Conservation (phyloP, 2,329 filamentous ascomycete species). For the Colletotrichum costaricense region DNA sequence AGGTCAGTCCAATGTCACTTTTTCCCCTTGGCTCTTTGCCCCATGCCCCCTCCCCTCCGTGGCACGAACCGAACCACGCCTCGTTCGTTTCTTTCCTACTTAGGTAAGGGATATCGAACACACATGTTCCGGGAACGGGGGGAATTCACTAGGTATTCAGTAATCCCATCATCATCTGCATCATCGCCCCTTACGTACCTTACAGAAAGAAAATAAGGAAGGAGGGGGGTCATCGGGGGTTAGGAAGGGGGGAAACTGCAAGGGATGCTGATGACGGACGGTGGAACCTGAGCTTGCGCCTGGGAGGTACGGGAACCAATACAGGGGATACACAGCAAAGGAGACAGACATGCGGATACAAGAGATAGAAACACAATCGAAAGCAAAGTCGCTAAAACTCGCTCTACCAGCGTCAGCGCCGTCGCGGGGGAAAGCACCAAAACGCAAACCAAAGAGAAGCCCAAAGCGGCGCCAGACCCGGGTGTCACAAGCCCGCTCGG, state of each 20-base stretch:
- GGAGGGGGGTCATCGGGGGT: no score
- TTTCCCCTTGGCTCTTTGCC: background rate
- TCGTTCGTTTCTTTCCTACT: background rate
- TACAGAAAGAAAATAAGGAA: background rate
- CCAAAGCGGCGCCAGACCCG: slow-evolving; percentile 6
- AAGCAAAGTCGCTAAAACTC: background rate
- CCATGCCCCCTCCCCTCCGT: background rate
- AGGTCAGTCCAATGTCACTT: background rate
- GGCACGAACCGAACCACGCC: background rate
- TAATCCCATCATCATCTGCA: background rate
- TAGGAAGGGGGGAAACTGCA: background rate
- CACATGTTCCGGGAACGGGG: no score
- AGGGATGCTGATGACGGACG: background rate
- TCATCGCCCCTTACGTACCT: background rate
- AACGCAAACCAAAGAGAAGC: background rate
- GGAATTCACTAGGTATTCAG: background rate
- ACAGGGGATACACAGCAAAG: no score
- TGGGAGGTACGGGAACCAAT: background rate
- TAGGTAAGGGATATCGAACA: background rate
- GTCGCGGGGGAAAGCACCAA: background rate
- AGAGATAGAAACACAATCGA: background rate
- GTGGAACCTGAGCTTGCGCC: background rate
- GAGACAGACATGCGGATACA: no score
- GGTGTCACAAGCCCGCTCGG: background rate
- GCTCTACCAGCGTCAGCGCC: background rate